Evolutionary conservation across 2,329 filamentous ascomycete genomes (phyloP).

Genomic region (Pseudophaeomoniella oleicola): DNA sequence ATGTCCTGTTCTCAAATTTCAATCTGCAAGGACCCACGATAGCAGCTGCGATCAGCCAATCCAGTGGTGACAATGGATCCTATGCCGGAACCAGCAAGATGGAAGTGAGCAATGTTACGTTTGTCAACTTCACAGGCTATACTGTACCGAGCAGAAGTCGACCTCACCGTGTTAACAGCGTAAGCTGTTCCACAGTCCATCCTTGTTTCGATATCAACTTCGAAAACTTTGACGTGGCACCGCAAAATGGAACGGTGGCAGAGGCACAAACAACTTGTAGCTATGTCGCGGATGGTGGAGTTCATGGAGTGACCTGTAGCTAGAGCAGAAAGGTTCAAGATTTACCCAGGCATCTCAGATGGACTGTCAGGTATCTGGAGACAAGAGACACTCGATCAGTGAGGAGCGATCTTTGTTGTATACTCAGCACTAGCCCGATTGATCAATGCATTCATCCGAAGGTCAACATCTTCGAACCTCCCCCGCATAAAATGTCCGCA

Average conservation of each 20-base stretch:
- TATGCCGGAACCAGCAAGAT: slow-evolving; percentile 35
- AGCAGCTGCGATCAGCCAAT: slow-evolving; percentile 31
- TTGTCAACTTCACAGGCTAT: slow-evolving; percentile 38
- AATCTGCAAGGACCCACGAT: slow-evolving; percentile 28
- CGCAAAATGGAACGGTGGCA: slow-evolving; percentile 16
- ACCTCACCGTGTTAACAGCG: not conserved
- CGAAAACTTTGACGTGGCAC: slow-evolving; percentile 24
- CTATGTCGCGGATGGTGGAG: slow-evolving; percentile 21
- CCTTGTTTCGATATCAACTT: slow-evolving; percentile 37
- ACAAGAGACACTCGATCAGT: too few species aligned
- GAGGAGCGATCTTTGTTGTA: too few species aligned
- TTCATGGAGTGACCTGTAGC: slow-evolving; percentile 18
- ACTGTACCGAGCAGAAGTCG: slow-evolving; percentile 19
- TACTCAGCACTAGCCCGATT: too few species aligned
- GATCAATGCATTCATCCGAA: too few species aligned
- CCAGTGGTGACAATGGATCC: slow-evolving; percentile 35
- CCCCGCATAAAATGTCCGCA: too few species aligned
- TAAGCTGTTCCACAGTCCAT: slow-evolving; percentile 27
- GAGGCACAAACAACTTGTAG: slow-evolving; percentile 19
- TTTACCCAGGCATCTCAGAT: too few species aligned
- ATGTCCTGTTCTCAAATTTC: slow-evolving; percentile 39
- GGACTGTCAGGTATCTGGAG: too few species aligned
- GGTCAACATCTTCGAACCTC: too few species aligned
- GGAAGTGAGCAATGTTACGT: slow-evolving; percentile 33
- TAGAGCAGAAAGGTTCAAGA: too few species aligned